Evolutionary conservation across 768 basidiomycete species (phyloP).

Genomic region (Suillus americanus): DNA sequence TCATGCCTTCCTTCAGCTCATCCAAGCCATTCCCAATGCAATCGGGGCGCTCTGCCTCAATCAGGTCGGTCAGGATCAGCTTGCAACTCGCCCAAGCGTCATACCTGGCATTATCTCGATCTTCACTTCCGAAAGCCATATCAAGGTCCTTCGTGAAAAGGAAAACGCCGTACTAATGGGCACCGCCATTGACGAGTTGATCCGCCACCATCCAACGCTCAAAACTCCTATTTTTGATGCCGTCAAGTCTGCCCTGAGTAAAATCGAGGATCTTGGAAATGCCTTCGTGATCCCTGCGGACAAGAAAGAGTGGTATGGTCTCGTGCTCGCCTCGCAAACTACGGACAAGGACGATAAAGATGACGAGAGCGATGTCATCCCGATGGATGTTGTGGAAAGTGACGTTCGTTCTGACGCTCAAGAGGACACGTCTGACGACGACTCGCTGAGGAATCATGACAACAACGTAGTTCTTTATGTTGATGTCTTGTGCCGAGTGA

Average conservation of each 20-base stretch:
- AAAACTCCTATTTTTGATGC: slow-evolving; percentile 80
- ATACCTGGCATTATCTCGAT: slow-evolving; percentile 84
- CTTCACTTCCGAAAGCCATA: slow-evolving; percentile 81
- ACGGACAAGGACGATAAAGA: slow-evolving; percentile 4
- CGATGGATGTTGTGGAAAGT: slow-evolving; percentile 47
- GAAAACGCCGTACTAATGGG: slow-evolving; percentile 91
- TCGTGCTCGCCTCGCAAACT: slow-evolving; percentile 35
- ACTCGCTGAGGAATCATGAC: slow-evolving; percentile 59
- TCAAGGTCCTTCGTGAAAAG: slow-evolving; percentile 85
- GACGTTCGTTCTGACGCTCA: slow-evolving; percentile 16
- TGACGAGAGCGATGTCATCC: slow-evolving; percentile 10
- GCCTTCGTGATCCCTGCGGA: slow-evolving; percentile 55
- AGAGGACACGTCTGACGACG: slow-evolving; percentile 25
- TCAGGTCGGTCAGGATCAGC: slow-evolving; percentile 79
- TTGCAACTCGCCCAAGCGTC: slow-evolving; percentile 73
- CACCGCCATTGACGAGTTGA: slow-evolving; percentile 89
- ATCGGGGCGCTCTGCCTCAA: slow-evolving; percentile 97
- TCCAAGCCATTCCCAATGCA: slow-evolving; percentile 92
- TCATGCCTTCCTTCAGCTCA: slow-evolving; percentile 53
- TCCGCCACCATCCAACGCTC: slow-evolving; percentile 91
- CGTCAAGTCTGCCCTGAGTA: slow-evolving; percentile 64
- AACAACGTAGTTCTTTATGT: slow-evolving; percentile 77
- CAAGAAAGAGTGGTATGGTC: slow-evolving; percentile 65
- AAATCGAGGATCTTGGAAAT: slow-evolving; percentile 74
- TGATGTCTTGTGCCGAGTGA: slow-evolving; percentile 75